Percentiles rank a stretch among this genome's conserved stretches.
Evolutionary conservation across 805 yeast genomes (phyloP).

Genomic region (Dipodascus albidus): DNA sequence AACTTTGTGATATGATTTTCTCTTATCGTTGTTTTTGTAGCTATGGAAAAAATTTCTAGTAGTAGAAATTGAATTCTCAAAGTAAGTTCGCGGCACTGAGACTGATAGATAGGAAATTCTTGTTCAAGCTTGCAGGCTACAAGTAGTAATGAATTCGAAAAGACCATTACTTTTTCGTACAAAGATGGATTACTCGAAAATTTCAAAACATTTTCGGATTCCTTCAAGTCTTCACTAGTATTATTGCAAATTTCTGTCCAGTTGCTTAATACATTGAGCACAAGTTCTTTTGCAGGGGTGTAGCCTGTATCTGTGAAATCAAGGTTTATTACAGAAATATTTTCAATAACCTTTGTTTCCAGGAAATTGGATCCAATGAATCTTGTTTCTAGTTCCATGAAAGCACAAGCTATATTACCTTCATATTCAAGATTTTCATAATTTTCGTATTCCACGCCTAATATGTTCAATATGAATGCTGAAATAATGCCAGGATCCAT

Average conservation of each 20-base stretch:
- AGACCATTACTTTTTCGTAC: background rate
- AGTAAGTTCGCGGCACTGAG: background rate
- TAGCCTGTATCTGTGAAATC: background rate
- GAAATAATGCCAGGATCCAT: background rate
- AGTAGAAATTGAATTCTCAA: background rate
- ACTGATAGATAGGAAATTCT: background rate
- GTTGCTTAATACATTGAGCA: background rate
- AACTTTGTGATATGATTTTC: background rate
- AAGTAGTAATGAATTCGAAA: background rate
- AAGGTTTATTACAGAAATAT: background rate
- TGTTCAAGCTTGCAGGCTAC: background rate
- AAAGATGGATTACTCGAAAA: background rate
- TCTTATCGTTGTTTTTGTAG: background rate
- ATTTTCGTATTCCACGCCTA: background rate
- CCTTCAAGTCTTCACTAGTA: background rate
- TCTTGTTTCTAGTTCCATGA: background rate
- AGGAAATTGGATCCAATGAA: background rate
- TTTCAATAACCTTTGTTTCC: background rate
- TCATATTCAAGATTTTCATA: background rate
- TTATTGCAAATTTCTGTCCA: background rate
- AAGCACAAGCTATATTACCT: background rate
- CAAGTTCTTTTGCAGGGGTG: background rate
- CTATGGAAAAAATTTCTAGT: background rate
- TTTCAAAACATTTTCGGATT: background rate
- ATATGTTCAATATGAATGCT: background rate